Conservation (phyloP, 108 stramenopile species). For the Poteriospumella lacustris region DNA sequence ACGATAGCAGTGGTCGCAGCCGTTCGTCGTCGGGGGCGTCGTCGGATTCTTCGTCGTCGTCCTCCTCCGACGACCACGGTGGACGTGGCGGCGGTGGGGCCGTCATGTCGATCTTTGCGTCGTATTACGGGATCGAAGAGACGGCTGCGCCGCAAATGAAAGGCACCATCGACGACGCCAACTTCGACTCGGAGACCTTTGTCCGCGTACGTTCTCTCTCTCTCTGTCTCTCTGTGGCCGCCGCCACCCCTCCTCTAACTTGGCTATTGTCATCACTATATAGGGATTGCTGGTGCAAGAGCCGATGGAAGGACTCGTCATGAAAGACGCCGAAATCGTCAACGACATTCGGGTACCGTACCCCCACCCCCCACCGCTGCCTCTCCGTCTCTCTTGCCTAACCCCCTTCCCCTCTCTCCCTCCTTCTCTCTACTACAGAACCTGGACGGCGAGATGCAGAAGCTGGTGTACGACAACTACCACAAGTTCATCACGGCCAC, state of each 20-base stretch:
- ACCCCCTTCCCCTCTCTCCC: too few species aligned
- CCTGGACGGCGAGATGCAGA: constrained; percentile 92
- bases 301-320: constrained; percentile 41
- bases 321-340: constrained; percentile 47
- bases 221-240: too few species aligned
- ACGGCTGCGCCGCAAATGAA: neutral
- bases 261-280: neutral
- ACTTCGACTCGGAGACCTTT: constrained; percentile 47
- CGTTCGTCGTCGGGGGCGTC: too few species aligned
- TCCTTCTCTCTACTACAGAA: too few species aligned
- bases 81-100: too few species aligned
- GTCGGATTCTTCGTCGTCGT: too few species aligned
- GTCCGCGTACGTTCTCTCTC: constrained; percentile 9
- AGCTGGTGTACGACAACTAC: constrained; percentile 98
- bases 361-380: too few species aligned
- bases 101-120: constrained; percentile 22
- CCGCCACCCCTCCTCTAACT: too few species aligned
- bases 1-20: too few species aligned
- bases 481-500: constrained; percentile 95
- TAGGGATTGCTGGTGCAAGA: constrained; percentile 41
- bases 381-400: too few species aligned
- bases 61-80: too few species aligned
- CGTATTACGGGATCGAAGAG: constrained; percentile 25
- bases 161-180: constrained; percentile 41
- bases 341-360: constrained; percentile 38